A percentile compares a stretch with the other conserved stretches of the same genome.
phyloP scores from a whole-genome alignment of 345 rosid species.

The Linum usitatissimum region DNA sequence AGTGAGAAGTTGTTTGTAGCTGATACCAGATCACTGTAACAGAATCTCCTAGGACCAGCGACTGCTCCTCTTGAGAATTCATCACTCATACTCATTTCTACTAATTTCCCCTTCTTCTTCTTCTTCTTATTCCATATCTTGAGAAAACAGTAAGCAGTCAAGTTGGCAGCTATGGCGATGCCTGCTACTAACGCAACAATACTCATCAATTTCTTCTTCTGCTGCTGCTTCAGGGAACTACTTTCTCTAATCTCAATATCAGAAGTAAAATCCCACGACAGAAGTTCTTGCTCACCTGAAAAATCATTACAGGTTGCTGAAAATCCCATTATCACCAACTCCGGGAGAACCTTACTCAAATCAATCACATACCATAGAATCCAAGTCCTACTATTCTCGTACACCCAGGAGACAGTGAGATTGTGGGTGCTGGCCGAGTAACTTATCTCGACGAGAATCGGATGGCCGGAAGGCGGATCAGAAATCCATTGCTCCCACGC shows the following conservation, averaged over 20 bases:
- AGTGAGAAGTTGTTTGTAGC: conserved; percentile 42
- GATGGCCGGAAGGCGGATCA: conserved; percentile 17
- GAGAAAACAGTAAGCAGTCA: conserved; percentile 7
- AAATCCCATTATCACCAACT: conserved; percentile 35
- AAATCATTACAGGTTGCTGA: conserved; percentile 24
- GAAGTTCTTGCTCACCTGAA: conserved; percentile 18
- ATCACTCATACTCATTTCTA: conserved; percentile 14
- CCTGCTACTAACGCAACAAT: too few relatives aligned
- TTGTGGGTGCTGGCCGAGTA: conserved; percentile 30
- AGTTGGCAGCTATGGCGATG: conserved; percentile 8
- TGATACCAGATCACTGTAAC: conserved; percentile 29
- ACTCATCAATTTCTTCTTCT: too few relatives aligned
- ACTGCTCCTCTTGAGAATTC: conserved; percentile 47
- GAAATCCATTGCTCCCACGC: conserved; percentile 26
- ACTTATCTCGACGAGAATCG: conserved; percentile 20
- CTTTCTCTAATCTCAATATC: conserved; percentile 18
- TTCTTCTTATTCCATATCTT: too few relatives aligned
- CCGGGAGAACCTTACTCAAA: conserved; percentile 29
- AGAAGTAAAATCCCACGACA: conserved; percentile 35
- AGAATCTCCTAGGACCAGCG: conserved; percentile 47
- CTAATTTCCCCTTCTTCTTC: conserved; percentile 9
- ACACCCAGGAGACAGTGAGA: conserved; percentile 40
- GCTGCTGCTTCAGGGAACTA: neutral
- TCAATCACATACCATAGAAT: conserved; percentile 34
- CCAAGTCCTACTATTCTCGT: conserved; percentile 15